Evolutionary conservation across 805 yeast genomes (phyloP).

Genomic region (Zygosaccharomyces kombuchaensis): DNA sequence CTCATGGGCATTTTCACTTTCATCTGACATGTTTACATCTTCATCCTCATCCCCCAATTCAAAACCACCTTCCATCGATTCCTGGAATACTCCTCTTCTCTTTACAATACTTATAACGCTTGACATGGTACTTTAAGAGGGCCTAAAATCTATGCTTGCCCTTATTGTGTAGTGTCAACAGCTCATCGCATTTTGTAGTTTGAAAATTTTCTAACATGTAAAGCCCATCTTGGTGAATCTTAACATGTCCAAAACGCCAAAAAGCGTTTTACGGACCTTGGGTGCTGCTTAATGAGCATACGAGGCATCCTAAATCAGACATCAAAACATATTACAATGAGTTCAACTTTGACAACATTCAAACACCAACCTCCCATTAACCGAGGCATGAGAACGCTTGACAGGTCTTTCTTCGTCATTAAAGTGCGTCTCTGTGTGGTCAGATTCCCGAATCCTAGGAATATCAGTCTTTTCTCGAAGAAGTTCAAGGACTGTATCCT

Average conservation of each 20-base stretch:
- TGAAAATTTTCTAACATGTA: conserved; percentile 18
- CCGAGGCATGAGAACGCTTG: conserved; percentile 59
- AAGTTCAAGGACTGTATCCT: conserved; percentile 56
- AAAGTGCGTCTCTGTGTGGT: conserved; percentile 64
- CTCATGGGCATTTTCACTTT: conserved; percentile 30
- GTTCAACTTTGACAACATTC: conserved; percentile 7
- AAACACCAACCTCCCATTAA: conserved; percentile 59
- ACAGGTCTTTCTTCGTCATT: conserved; percentile 57
- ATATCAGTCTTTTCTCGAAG: conserved; percentile 60
- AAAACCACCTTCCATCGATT: conserved; percentile 10
- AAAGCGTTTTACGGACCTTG: background rate
- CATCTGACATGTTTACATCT: conserved; percentile 42
- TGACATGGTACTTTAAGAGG: conserved; percentile 15
- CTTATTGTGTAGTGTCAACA: background rate
- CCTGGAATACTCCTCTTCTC: conserved; percentile 28
- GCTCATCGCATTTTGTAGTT: conserved; percentile 9
- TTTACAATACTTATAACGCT: conserved; percentile 30
- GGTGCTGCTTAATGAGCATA: conserved; percentile 8
- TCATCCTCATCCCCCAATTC: conserved; percentile 31
- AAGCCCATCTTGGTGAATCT: background rate
- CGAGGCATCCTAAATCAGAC: background rate
- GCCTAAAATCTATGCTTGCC: background rate
- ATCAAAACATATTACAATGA: conserved; percentile 4
- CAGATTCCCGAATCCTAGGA: conserved; percentile 59
- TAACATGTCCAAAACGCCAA: background rate